A percentile compares a stretch with the other conserved stretches of the same genome.
These are phyloP conservation scores for Iberis pinnata DNA, from an alignment of 345 rosid species.

Conservation along the genomic window DNA sequence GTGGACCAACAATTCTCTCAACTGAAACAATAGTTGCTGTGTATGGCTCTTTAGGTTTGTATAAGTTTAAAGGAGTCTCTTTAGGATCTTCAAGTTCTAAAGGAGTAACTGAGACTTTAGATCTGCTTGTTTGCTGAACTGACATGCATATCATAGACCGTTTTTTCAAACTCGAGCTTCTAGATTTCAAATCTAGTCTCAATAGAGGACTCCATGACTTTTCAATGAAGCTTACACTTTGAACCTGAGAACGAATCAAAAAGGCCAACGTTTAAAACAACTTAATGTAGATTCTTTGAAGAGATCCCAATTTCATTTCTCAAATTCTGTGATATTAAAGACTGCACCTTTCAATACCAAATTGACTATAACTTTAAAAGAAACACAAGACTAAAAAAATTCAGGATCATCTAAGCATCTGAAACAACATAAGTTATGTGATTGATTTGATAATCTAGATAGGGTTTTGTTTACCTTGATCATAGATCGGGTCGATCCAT, in stretches of 20 bases:
- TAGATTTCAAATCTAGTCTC: slow-evolving; percentile 40
- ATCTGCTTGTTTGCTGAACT: slow-evolving; percentile 65
- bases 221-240: slow-evolving; percentile 45
- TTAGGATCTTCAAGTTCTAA: slow-evolving; percentile 60
- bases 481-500: slow-evolving; percentile 26
- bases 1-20: slow-evolving; percentile 83
- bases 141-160: slow-evolving; percentile 63
- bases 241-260: slow-evolving; percentile 42
- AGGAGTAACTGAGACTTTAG: slow-evolving; percentile 75
- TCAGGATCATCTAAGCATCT: slow-evolving; percentile 28
- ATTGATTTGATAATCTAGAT: neutral
- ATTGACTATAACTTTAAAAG: too few species aligned
- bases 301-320: slow-evolving; percentile 3
- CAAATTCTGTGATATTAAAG: slow-evolving; percentile 9
- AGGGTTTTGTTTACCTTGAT: slow-evolving; percentile 19
- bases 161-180: slow-evolving; percentile 29
- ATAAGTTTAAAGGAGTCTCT: slow-evolving; percentile 65
- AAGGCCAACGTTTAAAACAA: slow-evolving; percentile 11
- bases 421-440: slow-evolving; percentile 4
- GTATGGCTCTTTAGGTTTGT: slow-evolving; percentile 87
- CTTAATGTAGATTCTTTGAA: neutral
- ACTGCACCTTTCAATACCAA: slow-evolving; percentile 11
- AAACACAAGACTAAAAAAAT: neutral
- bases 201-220: slow-evolving; percentile 45
- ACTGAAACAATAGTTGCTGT: slow-evolving; percentile 88